Evolutionary conservation across 331 rosid genomes (phyloP).

Genomic region (Quercus phellos): DNA sequence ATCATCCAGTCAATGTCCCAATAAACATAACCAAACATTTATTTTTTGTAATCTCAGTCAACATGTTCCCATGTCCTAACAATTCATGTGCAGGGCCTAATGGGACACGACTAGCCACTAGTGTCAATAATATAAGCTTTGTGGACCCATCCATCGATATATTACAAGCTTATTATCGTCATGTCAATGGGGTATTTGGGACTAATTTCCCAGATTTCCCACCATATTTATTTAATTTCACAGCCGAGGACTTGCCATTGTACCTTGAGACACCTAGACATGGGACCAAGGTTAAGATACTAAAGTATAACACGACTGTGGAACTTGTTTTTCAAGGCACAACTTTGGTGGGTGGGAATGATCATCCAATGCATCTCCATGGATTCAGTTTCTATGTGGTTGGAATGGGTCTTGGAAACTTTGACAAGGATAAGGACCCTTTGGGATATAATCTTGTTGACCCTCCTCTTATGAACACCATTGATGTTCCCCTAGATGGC

Average conservation of each 20-base stretch:
- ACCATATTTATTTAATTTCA: slow-evolving; percentile 27
- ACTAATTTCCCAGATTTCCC: slow-evolving; percentile 25
- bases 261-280: background rate
- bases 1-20: background rate
- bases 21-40: slow-evolving; percentile 13
- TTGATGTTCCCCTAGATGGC: slow-evolving; percentile 15
- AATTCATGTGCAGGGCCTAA: slow-evolving; percentile 39
- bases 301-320: slow-evolving; percentile 30
- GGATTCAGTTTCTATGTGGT: background rate
- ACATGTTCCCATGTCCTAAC: background rate
- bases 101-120: slow-evolving; percentile 24
- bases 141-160: background rate
- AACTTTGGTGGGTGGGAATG: background rate
- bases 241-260: slow-evolving; percentile 14
- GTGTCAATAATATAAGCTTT: slow-evolving; percentile 47
- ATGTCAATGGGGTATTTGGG: slow-evolving; percentile 19
- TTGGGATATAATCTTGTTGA: slow-evolving; percentile 22
- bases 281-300: slow-evolving; percentile 36
- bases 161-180: slow-evolving; percentile 35
- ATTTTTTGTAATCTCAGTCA: slow-evolving; percentile 24
- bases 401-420: background rate
- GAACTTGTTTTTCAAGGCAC: slow-evolving; percentile 55
- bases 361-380: slow-evolving; percentile 1
- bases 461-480: slow-evolving; percentile 24
- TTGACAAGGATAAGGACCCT: slow-evolving; percentile 19